Evolutionary conservation across 345 rosid genomes (phyloP).

Genomic region (Hibiscus syriacus): DNA sequence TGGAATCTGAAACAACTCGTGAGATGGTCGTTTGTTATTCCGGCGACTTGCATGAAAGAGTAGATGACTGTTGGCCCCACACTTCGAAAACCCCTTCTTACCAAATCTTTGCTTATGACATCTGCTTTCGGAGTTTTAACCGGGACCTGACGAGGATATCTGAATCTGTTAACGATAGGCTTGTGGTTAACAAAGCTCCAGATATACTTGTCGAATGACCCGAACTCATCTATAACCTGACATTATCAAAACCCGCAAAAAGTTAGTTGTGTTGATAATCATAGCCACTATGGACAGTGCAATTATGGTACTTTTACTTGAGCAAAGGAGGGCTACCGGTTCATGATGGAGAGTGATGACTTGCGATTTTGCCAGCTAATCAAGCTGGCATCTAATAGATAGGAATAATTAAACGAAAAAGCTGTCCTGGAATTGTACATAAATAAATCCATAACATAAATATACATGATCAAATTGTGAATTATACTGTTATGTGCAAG

Average conservation of each 20-base stretch:
- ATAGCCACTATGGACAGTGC: slow-evolving; percentile 15
- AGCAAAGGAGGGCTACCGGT: too few relatives aligned
- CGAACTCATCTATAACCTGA: slow-evolving; percentile 78
- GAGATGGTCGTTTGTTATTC: slow-evolving; percentile 89
- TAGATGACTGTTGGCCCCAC: slow-evolving; percentile 86
- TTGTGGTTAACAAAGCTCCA: slow-evolving; percentile 92
- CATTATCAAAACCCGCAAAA: slow-evolving; percentile 41
- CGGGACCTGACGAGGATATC: slow-evolving; percentile 80
- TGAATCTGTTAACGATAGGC: slow-evolving; percentile 65
- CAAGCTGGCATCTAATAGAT: too few relatives aligned
- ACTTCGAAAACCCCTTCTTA: slow-evolving; percentile 86
- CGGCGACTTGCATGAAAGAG: slow-evolving; percentile 89
- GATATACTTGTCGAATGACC: slow-evolving; percentile 76
- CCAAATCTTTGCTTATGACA: slow-evolving; percentile 87
- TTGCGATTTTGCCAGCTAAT: slow-evolving; percentile 10
- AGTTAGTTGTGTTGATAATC: slow-evolving; percentile 34
- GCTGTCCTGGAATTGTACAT: too few relatives aligned
- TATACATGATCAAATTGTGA: too few relatives aligned
- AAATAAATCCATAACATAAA: too few relatives aligned
- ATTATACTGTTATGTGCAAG: background rate
- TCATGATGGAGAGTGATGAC: slow-evolving; percentile 10
- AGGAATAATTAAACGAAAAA: too few relatives aligned
- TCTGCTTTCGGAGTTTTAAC: slow-evolving; percentile 97
- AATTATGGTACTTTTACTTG: too few relatives aligned
- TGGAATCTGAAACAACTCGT: slow-evolving; percentile 77